Percentiles rank a stretch among this genome's conserved stretches.
phyloP scores from a whole-genome alignment of 208 protist genomes.

The Angomonas ambiguus region DNA sequence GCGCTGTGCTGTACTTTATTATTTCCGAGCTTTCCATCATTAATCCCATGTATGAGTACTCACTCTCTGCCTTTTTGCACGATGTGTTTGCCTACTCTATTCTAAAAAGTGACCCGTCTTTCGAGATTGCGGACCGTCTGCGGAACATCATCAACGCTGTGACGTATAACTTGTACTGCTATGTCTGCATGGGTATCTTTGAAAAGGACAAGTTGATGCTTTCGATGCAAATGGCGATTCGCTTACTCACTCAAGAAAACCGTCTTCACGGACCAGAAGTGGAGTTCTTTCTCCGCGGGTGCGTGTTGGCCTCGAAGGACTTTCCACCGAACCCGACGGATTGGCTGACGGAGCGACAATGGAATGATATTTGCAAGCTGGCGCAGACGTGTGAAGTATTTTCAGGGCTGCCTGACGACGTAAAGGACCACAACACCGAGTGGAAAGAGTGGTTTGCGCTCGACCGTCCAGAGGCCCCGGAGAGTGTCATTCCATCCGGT shows the following conservation, averaged over 20 bases:
- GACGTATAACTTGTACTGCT: slow-evolving; percentile 97
- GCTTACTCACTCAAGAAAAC: slow-evolving; percentile 90
- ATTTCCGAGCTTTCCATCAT: slow-evolving; percentile 95
- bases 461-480: slow-evolving; percentile 92
- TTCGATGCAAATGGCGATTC: slow-evolving; percentile 96
- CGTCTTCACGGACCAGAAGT: slow-evolving; percentile 85
- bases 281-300: slow-evolving; percentile 98
- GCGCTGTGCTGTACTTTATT: slow-evolving; percentile 98
- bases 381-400: slow-evolving; percentile 74
- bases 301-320: slow-evolving; percentile 92
- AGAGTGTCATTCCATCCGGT: slow-evolving; percentile 64
- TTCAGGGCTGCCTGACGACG: slow-evolving; percentile 54
- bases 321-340: slow-evolving; percentile 74
- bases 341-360: slow-evolving; percentile 95
- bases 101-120: slow-evolving; percentile 87
- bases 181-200: slow-evolving; percentile 98
- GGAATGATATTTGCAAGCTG: slow-evolving; percentile 95
- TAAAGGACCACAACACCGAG: slow-evolving; percentile 68
- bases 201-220: slow-evolving; percentile 98
- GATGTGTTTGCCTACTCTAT: slow-evolving; percentile 97
- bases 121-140: slow-evolving; percentile 92
- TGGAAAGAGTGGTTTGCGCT: slow-evolving; percentile 93
- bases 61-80: slow-evolving; percentile 95
- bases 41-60: slow-evolving; percentile 99
- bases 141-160: slow-evolving; percentile 97